Conservation (phyloP, 192 early-diverging fungal genomes). For the Phycomyces nitens region DNA sequence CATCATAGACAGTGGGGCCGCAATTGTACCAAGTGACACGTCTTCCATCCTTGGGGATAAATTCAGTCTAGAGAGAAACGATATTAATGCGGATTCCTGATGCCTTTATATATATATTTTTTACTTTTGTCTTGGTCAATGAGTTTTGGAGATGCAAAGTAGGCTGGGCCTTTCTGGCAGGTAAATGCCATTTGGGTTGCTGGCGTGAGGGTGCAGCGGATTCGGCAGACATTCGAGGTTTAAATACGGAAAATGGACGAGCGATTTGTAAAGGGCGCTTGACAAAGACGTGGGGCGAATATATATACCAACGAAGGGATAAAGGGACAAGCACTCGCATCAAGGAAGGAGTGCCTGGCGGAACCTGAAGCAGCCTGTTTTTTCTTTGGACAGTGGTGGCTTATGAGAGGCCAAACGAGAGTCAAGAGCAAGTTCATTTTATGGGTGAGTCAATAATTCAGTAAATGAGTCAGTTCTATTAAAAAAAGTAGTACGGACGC, state of each 20-base stretch:
- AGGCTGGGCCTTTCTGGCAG: conserved; percentile 40
- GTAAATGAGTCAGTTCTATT: too few relatives aligned
- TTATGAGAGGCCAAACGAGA: too few relatives aligned
- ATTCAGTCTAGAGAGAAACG: conserved; percentile 64
- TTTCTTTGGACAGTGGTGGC: too few relatives aligned
- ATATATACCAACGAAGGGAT: background rate
- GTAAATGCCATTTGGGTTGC: conserved; percentile 70
- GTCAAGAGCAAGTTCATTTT: too few relatives aligned
- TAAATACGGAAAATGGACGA: conserved; percentile 1
- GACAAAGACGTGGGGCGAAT: background rate
- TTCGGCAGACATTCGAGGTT: conserved; percentile 22
- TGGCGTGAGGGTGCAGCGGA: conserved; percentile 22
- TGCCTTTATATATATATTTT: background rate
- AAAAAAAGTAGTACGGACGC: too few relatives aligned
- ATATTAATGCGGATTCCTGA: too few relatives aligned
- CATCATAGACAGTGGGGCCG: conserved; percentile 97
- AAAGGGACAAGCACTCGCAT: conserved; percentile 4
- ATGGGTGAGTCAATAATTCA: too few relatives aligned
- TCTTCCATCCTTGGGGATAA: conserved; percentile 79
- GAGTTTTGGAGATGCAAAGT: conserved; percentile 77
- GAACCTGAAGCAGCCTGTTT: background rate
- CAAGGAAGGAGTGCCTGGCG: background rate
- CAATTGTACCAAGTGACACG: conserved; percentile 95
- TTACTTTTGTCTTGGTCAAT: conserved; percentile 82
- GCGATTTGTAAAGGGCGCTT: background rate